These are phyloP conservation scores for Perkinsus olseni DNA, from an alignment of 169 alveolate species.

Conservation along the genomic window DNA sequence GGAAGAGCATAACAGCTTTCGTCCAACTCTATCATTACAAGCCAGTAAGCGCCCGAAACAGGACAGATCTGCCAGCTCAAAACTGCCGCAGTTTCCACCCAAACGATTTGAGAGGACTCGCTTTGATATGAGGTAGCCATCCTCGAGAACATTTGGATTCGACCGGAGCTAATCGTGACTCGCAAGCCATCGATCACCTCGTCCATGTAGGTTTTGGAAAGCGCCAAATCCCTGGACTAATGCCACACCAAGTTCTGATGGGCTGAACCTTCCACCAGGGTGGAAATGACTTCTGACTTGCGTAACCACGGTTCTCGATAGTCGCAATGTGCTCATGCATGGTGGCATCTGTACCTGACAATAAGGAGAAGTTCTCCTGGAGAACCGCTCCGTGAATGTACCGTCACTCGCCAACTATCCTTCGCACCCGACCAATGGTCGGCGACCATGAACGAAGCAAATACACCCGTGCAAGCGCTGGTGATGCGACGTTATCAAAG, in stretches of 20 bases:
- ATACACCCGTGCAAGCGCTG: no score
- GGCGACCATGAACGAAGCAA: no score
- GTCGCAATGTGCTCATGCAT: slow-evolving; percentile 96
- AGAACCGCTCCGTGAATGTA: no score
- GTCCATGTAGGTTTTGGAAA: background rate
- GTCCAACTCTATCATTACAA: background rate
- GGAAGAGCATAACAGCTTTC: background rate
- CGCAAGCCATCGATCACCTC: background rate
- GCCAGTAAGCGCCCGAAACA: background rate
- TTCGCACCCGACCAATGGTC: no score
- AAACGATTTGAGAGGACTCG: background rate
- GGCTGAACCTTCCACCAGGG: slow-evolving; percentile 43
- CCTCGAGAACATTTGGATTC: background rate
- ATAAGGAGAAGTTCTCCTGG: no score
- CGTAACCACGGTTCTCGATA: slow-evolving; percentile 81
- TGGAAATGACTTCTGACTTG: slow-evolving; percentile 48
- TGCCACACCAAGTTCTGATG: slow-evolving; percentile 68
- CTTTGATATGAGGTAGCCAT: background rate
- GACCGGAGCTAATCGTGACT: background rate
- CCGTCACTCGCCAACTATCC: no score
- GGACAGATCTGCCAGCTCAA: no score
- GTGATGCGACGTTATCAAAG: no score
- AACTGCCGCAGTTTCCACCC: no score
- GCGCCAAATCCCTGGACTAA: slow-evolving; percentile 60
- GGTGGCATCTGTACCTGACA: slow-evolving; percentile 99